phyloP scores from a whole-genome alignment of 306 rosid genomes.

The Vachellia collinsii region DNA sequence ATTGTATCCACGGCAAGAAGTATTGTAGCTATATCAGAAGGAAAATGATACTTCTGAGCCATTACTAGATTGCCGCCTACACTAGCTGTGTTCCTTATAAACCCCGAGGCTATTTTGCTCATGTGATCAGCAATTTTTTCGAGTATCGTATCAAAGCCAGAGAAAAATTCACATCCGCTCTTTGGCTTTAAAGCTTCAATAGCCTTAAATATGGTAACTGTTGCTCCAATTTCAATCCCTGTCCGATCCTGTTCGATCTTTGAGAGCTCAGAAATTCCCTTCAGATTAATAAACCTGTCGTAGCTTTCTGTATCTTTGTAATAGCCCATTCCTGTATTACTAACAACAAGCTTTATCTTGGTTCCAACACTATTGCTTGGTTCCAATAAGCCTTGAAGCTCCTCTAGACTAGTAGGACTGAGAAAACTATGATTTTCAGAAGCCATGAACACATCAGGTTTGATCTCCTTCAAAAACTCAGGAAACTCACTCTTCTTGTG shows the following conservation, averaged over 20 bases:
- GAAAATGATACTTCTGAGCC: conserved; percentile 78
- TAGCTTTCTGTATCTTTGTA: conserved; percentile 62
- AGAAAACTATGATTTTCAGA: conserved; percentile 56
- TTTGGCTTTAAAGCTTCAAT: conserved; percentile 54
- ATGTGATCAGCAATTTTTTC: conserved; percentile 7
- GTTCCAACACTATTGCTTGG: conserved; percentile 23
- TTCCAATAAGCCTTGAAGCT: conserved; percentile 54
- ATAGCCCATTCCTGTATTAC: conserved; percentile 51
- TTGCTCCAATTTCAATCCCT: conserved; percentile 76
- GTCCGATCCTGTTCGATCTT: conserved; percentile 48
- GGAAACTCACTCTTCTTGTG: conserved; percentile 54
- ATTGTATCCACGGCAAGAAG: conserved; percentile 74
- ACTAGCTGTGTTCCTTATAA: conserved; percentile 2
- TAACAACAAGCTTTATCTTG: conserved; percentile 26
- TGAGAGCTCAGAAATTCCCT: conserved; percentile 7
- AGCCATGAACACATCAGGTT: conserved; percentile 43
- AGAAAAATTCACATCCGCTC: neutral
- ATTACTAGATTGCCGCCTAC: conserved; percentile 85
- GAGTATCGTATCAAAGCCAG: neutral
- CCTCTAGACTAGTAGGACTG: conserved; percentile 53
- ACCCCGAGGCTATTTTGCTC: neutral
- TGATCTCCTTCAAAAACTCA: conserved; percentile 51
- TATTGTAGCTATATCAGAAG: conserved; percentile 82
- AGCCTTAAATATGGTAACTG: conserved; percentile 60
- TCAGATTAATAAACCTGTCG: conserved; percentile 35